Evolutionary conservation across 805 yeast species (phyloP).

Genomic region (Kodamaea leandrae): DNA sequence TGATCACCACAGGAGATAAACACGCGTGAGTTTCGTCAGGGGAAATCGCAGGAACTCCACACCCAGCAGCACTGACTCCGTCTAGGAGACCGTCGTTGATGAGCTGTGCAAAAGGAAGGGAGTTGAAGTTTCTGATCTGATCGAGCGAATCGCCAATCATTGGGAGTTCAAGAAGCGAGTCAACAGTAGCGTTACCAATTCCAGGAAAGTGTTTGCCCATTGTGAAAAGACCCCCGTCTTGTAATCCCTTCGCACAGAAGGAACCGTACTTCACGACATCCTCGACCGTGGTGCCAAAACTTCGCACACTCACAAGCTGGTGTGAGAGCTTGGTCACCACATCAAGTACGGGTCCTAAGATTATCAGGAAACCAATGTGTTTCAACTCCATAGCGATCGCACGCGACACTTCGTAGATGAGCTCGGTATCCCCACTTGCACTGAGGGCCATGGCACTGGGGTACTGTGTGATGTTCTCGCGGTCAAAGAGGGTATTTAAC

Average conservation of each 20-base stretch:
- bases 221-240: slow-evolving; percentile 51
- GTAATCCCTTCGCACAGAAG: slow-evolving; percentile 52
- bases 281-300: slow-evolving; percentile 60
- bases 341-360: slow-evolving; percentile 62
- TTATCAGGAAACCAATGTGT: slow-evolving; percentile 54
- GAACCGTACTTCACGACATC: slow-evolving; percentile 54
- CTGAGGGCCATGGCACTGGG: slow-evolving; percentile 67
- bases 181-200: slow-evolving; percentile 59
- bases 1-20: slow-evolving; percentile 51
- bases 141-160: slow-evolving; percentile 55
- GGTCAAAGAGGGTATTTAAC: slow-evolving; percentile 57
- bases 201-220: slow-evolving; percentile 70
- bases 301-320: slow-evolving; percentile 57
- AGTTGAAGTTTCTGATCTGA: slow-evolving; percentile 49
- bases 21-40: slow-evolving; percentile 65
- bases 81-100: slow-evolving; percentile 47
- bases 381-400: slow-evolving; percentile 54
- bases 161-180: slow-evolving; percentile 55
- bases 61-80: slow-evolving; percentile 59
- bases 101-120: slow-evolving; percentile 50
- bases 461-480: slow-evolving; percentile 50
- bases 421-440: slow-evolving; percentile 48
- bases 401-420: slow-evolving; percentile 50
- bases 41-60: slow-evolving; percentile 59
- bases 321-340: slow-evolving; percentile 55